phyloP scores from a whole-genome alignment of 768 basidiomycete genomes.

The Artomyces pyxidatus region DNA sequence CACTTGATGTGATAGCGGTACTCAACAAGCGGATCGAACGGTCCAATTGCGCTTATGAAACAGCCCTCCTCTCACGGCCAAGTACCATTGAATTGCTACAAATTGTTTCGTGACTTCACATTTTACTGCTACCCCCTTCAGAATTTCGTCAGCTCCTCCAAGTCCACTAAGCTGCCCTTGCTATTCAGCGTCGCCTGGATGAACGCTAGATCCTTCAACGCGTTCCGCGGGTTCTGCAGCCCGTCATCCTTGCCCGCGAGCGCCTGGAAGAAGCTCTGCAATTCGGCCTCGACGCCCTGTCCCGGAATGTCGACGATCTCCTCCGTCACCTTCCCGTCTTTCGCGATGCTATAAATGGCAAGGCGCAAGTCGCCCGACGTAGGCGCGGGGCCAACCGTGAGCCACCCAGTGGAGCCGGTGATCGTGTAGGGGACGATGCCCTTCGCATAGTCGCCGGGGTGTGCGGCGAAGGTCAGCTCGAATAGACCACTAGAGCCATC shows the following conservation, averaged over 20 bases:
- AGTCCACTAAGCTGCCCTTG: constrained; percentile 49
- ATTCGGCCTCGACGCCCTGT: constrained; percentile 48
- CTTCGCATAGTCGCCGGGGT: constrained; percentile 29
- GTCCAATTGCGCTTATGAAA: too few species aligned
- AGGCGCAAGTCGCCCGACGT: constrained; percentile 24
- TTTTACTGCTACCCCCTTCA: neutral
- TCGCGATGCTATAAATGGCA: constrained; percentile 27
- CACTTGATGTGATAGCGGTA: too few species aligned
- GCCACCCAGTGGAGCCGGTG: constrained; percentile 56
- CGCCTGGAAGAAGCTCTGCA: constrained; percentile 52
- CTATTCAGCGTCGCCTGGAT: constrained; percentile 73
- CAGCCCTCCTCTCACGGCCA: too few species aligned
- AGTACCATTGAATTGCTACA: too few species aligned
- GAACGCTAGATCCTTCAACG: constrained; percentile 69
- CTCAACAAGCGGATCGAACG: too few species aligned
- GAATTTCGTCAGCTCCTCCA: constrained; percentile 22
- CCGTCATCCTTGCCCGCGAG: constrained; percentile 43
- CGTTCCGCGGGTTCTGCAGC: constrained; percentile 51
- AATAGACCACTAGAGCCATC: constrained; percentile 52
- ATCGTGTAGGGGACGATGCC: constrained; percentile 34
- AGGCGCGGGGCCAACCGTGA: constrained; percentile 30
- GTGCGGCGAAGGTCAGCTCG: constrained; percentile 57
- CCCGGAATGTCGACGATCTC: constrained; percentile 41
- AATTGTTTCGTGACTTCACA: too few species aligned
- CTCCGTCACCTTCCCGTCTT: constrained; percentile 31